Evolutionary conservation across 2,329 filamentous ascomycete species (phyloP), one percentile per base, ranked within the genome.

Genomic region (Xylaria sp.): DNA sequence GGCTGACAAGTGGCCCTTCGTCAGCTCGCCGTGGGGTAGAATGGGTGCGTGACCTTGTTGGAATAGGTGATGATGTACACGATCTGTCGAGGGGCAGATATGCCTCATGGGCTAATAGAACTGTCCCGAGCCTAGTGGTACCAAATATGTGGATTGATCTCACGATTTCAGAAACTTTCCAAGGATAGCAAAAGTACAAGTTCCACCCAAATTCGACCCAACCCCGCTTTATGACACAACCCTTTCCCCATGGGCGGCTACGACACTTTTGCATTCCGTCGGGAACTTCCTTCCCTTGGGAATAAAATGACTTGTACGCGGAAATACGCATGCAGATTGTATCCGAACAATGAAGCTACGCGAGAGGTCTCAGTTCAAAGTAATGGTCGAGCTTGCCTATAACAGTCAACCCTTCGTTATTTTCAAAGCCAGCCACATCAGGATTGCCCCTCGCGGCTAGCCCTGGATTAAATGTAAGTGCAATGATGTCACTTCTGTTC

Each of bases 1-100:
- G 51, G 47, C 25, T 44, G 37, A 29, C 23, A n/a, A 41, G 33
- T 48, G 43, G 37, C 38, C 8, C 37, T 41, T 44, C 2, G 37
- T 37, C 46, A 37, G 37, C 46, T 48, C 54, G 41, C 25, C 44
- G 49, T 56, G 54, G 44, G 23, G 54, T 29, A 41, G 21, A 33
- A 56, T 40, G 43, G 35, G 43, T 17, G 29, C 46, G 44, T 6
- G 21, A 27, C n/a, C 35, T 49, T 49, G 19, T 40, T 27, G n/a
- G 9, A 31, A 52, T 29, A 25, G 47, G 46, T 31, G 46, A 58
- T 44, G 54, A 58, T 58, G 29, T 37, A 27, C 37, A 29, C 9
- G 31, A 58, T 23, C 23, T 19, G 25, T 40, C 29, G 33, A 40
- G 33, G 48, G 15, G 33, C 15, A 52, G 15, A 27, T 52, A 49